Base-by-base conservation (phyloP, 805 yeast genomes). In the Yarrowia sp. region DNA sequence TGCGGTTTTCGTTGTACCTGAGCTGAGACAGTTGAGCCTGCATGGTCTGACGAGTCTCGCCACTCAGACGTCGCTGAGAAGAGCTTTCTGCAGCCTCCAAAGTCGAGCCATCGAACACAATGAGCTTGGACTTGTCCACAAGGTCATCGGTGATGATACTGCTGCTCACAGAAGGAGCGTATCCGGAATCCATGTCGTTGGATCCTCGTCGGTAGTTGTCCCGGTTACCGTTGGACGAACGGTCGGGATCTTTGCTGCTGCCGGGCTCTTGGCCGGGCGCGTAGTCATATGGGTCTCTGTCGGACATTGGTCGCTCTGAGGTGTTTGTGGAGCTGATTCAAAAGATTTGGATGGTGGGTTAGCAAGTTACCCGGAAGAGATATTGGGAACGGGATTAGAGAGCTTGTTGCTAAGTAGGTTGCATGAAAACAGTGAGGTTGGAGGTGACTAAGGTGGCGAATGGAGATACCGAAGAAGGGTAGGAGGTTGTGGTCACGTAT, bases 1-100 rank as follows among this genome's bases (percentile, higher is more conserved):
- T 77, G 64, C 88, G 82, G 76, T 87, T 86, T 69, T 87, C 86
- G 72, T 90, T 90, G 73, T 89, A 93, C 67, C 84, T 88, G 65
- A 88, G 76, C 72, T 92, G 97, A 66, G 86, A 84, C 33, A 88
- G 73, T 62, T 91, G 87, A 1, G 87, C 79, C 51, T 80, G 78
- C 66, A 80, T 70, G n/a, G 79, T 74, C 21, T 68, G 71, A 48
- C 74, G 76, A 32, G 74, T 73, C 17, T 58, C 51, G 28, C 51
- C 49, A 16, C 51, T 41, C 5, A 58, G 28, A 14, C 75, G 71
- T 19, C 66, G 67, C 22, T 67, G 70, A 19, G 68, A n/a, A n/a
- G n/a, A 66, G 22, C 17, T 16, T 30, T 56, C 21, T 33, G 66
- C 64, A 26, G 70, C 65, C 66, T 52, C 30, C 44, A 72, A 59